Evolutionary conservation across 495 filamentous ascomycete species (phyloP).

Genomic region (Aspergillus sparsus): DNA sequence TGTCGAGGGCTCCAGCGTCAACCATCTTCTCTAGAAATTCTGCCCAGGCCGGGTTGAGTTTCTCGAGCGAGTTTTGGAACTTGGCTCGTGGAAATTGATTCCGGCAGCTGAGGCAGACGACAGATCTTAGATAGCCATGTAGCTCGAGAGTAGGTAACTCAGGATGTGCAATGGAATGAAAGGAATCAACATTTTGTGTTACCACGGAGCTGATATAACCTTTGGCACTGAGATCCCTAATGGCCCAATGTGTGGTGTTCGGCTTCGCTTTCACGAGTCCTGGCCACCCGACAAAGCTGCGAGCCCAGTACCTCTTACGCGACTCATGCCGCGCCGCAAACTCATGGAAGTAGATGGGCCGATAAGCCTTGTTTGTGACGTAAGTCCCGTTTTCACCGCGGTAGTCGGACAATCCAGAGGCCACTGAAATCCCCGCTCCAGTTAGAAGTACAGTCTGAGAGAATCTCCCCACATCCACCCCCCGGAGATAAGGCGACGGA

Average conservation of each 20-base stretch:
- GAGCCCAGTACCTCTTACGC: slow-evolving; percentile 92
- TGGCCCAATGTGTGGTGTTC: slow-evolving; percentile 76
- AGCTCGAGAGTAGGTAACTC: slow-evolving; percentile 75
- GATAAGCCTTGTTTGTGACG: slow-evolving; percentile 81
- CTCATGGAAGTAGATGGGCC: slow-evolving; percentile 91
- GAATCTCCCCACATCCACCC: slow-evolving; percentile 48
- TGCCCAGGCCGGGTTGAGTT: slow-evolving; percentile 85
- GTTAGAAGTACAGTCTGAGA: slow-evolving; percentile 75
- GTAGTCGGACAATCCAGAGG: slow-evolving; percentile 91
- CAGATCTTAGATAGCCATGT: slow-evolving; percentile 82
- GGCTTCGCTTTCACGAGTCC: slow-evolving; percentile 74
- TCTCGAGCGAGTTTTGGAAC: slow-evolving; percentile 76
- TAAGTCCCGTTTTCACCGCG: slow-evolving; percentile 89
- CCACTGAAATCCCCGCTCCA: slow-evolving; percentile 91
- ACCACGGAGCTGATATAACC: slow-evolving; percentile 76
- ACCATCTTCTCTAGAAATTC: slow-evolving; percentile 71
- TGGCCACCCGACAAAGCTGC: slow-evolving; percentile 91
- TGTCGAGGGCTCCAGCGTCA: slow-evolving; percentile 70
- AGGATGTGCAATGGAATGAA: slow-evolving; percentile 79
- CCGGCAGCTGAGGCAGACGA: slow-evolving; percentile 78
- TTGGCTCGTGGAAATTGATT: slow-evolving; percentile 63
- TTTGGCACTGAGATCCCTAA: slow-evolving; percentile 66
- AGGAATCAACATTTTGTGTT: slow-evolving; percentile 97
- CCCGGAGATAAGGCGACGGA: slow-evolving; percentile 47
- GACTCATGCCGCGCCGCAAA: slow-evolving; percentile 81